A percentile compares a stretch with the other conserved stretches of the same genome.
Conservation (phyloP, 306 rosid genomes). For the Prinsepia uniflora region DNA sequence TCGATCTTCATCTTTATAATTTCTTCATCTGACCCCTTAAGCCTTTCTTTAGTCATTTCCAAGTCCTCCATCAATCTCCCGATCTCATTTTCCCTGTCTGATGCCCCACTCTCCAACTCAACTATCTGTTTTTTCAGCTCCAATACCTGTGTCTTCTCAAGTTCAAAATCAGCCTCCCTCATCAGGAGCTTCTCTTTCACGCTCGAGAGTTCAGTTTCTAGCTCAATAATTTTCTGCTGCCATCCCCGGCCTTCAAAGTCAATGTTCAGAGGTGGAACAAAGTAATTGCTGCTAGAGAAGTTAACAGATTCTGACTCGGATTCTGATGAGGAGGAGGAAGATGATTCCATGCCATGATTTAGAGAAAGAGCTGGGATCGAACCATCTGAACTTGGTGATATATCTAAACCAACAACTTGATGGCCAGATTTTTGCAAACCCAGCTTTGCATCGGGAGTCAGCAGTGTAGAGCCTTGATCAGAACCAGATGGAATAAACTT, state of each 20-base stretch:
- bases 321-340: conserved; percentile 47
- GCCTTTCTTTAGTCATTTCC: conserved; percentile 34
- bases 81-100: conserved; percentile 38
- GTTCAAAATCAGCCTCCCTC: conserved; percentile 46
- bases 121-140: conserved; percentile 38
- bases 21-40: conserved; percentile 41
- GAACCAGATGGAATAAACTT: conserved; percentile 29
- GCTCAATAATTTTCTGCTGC: conserved; percentile 29
- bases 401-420: conserved; percentile 39
- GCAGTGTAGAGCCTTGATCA: conserved; percentile 28
- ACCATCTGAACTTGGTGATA: conserved; percentile 47
- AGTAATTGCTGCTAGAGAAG: conserved; percentile 23
- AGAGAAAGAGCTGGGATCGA: conserved; percentile 46
- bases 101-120: conserved; percentile 39
- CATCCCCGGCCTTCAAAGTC: conserved; percentile 31
- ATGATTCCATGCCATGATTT: conserved; percentile 42
- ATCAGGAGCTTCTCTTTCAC: conserved; percentile 32
- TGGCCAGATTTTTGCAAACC: conserved; percentile 26
- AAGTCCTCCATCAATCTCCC: conserved; percentile 40
- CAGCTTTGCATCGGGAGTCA: conserved; percentile 48
- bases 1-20: conserved; percentile 38
- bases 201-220: conserved; percentile 36
- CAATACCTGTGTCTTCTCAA: conserved; percentile 38
- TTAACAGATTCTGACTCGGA: conserved; percentile 47
- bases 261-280: conserved; percentile 27